These are phyloP conservation scores for Fomitopsis schrenkii DNA, from an alignment of 1,284 basidiomycete species.

Conservation along the genomic window DNA sequence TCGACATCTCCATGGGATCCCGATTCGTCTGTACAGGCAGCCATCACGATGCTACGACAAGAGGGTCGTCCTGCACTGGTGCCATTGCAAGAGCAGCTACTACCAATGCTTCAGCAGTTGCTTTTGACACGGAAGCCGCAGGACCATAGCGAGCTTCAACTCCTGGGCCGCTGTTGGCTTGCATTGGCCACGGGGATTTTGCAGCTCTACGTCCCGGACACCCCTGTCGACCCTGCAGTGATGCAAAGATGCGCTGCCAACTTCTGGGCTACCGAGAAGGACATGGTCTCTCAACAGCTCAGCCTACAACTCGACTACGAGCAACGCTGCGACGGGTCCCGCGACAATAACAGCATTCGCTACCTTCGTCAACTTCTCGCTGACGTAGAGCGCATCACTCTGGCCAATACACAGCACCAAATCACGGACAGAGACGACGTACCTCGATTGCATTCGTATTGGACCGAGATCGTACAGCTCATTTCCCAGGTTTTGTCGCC, in stretches of 20 bases:
- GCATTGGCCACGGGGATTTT: slow-evolving; percentile 57
- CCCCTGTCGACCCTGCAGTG: slow-evolving; percentile 85
- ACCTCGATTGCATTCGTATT: slow-evolving; percentile 68
- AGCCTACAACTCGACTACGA: slow-evolving; percentile 59
- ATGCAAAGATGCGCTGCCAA: slow-evolving; percentile 52
- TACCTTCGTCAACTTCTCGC: slow-evolving; percentile 42
- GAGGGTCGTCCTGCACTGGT: background rate
- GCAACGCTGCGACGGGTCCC: slow-evolving; percentile 56
- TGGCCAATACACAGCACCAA: slow-evolving; percentile 17
- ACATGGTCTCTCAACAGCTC: slow-evolving; percentile 50
- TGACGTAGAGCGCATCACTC: slow-evolving; percentile 18
- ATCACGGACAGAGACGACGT: slow-evolving; percentile 43
- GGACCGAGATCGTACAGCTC: slow-evolving; percentile 80
- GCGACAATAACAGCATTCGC: slow-evolving; percentile 42
- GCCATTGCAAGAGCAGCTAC: slow-evolving; percentile 11
- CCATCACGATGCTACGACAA: background rate
- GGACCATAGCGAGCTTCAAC: background rate
- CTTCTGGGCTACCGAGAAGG: slow-evolving; percentile 47
- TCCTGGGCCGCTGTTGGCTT: slow-evolving; percentile 63
- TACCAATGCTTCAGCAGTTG: slow-evolving; percentile 4
- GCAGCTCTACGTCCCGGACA: slow-evolving; percentile 80
- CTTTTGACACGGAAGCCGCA: background rate
- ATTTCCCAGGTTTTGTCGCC: slow-evolving; percentile 46
- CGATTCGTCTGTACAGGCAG: background rate
- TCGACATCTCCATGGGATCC: background rate